Base-by-base conservation (phyloP, 2,329 filamentous ascomycete species). In the Aspergillus phoenicis region DNA sequence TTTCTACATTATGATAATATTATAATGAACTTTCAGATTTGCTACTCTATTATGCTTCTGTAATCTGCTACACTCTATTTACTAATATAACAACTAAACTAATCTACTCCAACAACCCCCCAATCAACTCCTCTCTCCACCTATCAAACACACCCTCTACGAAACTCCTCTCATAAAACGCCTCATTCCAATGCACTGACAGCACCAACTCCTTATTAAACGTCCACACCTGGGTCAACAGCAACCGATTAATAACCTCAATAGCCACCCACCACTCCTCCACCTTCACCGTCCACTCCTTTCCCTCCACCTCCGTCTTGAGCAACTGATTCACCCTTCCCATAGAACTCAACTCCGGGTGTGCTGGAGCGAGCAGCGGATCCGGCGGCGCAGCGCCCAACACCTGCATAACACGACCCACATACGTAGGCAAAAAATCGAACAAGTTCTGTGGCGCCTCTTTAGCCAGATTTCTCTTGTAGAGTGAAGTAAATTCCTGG, bases 261-360 rank as follows among this genome's bases (percentile, higher is more conserved):
- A 57, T 24, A 13, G n/a, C 30, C 3, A 57, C 11, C 54, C 28
- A 57, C 54, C 54, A 57, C 15, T 57, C 54, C n/a, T n/a, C 28
- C 10, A 57, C 4, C 39, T 39, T 36, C 3, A 57, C 5, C 11
- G 2, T 20, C 17, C 41, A 20, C 26, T 10, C n/a, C 8, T 20
- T 24, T 0, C 30, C 54, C 4, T 20, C 20, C 26, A 43, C 41
- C 38, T 8, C 11, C 1, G 4, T 0, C 39, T 24, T 13, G 0
- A 57, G 30, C 5, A 8, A 26, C 7, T 49, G n/a, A 10, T 49
- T 26, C 30, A 57, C 26, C 5, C 45, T 0, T 1, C 54, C 54
- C 43, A 57, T 5, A 0, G 54, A 57, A 20, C 43, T 49, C 3
- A 57, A 6, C 3, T 24, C 30, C 5, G 54, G 54, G 2, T 15